Base-by-base conservation (phyloP, 306 rosid genomes). In the Cicer chorassanicum region DNA sequence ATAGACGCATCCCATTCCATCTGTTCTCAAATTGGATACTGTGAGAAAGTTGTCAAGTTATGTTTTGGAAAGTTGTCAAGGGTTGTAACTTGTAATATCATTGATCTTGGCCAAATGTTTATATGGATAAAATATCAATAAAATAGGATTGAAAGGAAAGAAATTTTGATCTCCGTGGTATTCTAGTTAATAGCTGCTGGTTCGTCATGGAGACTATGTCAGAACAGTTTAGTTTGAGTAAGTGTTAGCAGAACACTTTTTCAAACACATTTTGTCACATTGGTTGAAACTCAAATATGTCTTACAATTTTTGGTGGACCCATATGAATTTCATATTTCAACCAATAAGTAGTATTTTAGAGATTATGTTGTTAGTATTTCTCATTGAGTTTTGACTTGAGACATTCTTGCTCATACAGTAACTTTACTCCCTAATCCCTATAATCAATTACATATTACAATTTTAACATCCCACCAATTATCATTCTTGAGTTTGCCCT, bases 81-180 rank as follows among this genome's bases (percentile, higher is more conserved):
- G 85, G 76, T 66, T 68, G 84, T 85, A 40, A 34, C 79, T 86
- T 79, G 84, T 85, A 40, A 34, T 81, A 86, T 79, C 87, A 72
- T 85, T 82, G 84, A 73, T 74, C 84, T 81, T 72, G 66, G 62
- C 70, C 81, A 55, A 82, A 70, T 83, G 89, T 86, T 73, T 75
- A 83, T 87, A 89, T 82, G 75, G 86, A 77, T 66, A 53, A 75
- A 54, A 41, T 76, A 78, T 86, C 54, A 89, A 84, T 82, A 87
- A 89, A 63, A 76, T 76, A 75, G 83, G 86, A 39, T 79, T 65
- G 36, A 72, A 45, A 41, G 82, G 66, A 72, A 68, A 36, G 56
- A 79, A 77, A 60, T 63, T 67, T 87, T 13, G 68, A 81, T 65
- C 67, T 73, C 64, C 68, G 46, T 53, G 65, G 24, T 56, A 9